Evolutionary conservation across 352 stramenopile genomes (phyloP), one percentile per base, ranked within the genome.

Genomic region (Pythium grandisporangium): DNA sequence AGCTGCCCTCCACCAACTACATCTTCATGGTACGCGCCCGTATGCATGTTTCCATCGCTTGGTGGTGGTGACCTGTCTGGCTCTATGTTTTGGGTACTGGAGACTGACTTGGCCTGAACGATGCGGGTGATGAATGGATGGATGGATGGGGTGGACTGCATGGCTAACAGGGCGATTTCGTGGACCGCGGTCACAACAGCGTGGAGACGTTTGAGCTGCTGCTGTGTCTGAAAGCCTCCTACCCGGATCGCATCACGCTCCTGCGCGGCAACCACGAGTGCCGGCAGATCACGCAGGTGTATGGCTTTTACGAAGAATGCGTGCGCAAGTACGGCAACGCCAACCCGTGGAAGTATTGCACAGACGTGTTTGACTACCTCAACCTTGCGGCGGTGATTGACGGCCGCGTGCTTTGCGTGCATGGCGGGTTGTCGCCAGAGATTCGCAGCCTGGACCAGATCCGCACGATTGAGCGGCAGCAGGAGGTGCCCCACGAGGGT

Each of bases 301-400:
- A 98, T 48, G 95, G 95, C 32, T 98, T 98, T 58, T 98, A 98
- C 58, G 95, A 98, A 59, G 95, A 98, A 65, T 98, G 91, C 50
- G 70, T 97, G 35, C 82, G 87, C 48, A 98, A 98, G 70, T 98
- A 98, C 63, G 95, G 93, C 47, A 97, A 97, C 60, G 87, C 88
- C 33, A 96, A 94, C 58, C 86, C 90, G 12, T 98, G 93, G 93
- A 90, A 96, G 58, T 96, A 98, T 62, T 97, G 89, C 58, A 95
- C 92, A 24, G 85, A 97, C 56, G 93, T 97, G 53, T 98, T 98
- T 63, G 95, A 98, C 70, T 96, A 93, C 53, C 87, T 98, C 42
- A 95, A 89, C 50, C 60, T 98, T 27, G 87, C 90, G 6, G 95
- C 95, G 2, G 71, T 98, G 32, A 96, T 98, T 45, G 93, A 98